Conservation (phyloP, 805 yeast species). For the Nakazawaea populi region DNA sequence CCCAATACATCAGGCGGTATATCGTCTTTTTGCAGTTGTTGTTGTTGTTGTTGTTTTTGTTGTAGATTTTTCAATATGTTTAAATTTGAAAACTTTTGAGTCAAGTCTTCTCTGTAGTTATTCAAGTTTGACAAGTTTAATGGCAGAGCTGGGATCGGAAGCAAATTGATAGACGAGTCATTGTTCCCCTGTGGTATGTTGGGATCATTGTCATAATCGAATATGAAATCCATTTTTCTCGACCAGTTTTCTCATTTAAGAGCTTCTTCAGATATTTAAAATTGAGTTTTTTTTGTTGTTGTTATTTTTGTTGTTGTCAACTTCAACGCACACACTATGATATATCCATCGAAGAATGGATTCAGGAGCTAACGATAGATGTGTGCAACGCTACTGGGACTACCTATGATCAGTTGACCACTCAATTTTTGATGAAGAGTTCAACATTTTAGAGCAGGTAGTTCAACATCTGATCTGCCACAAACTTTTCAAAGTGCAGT, state of each 20-base stretch:
- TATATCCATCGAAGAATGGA: too few species aligned
- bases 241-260: neutral
- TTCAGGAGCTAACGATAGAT: too few species aligned
- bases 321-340: neutral
- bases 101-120: constrained; percentile 26
- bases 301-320: neutral
- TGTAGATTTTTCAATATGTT: constrained; percentile 23
- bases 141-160: constrained; percentile 35
- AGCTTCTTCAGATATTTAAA: too few species aligned
- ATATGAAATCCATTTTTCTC: constrained; percentile 9
- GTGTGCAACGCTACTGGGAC: too few species aligned
- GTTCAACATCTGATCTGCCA: too few species aligned
- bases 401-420: too few species aligned
- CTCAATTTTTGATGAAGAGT: too few species aligned
- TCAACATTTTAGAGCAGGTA: too few species aligned
- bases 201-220: constrained; percentile 1
- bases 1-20: neutral
- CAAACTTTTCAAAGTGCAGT: too few species aligned
- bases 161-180: constrained; percentile 1
- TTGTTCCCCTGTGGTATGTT: neutral
- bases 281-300: neutral
- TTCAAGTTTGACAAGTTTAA: constrained; percentile 30
- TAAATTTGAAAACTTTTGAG: constrained; percentile 30
- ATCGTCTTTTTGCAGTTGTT: neutral
- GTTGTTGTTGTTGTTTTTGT: constrained; percentile 8